Evolutionary conservation across 2,329 filamentous ascomycete genomes (phyloP).

Genomic region (Sarocladiaceae sp.): DNA sequence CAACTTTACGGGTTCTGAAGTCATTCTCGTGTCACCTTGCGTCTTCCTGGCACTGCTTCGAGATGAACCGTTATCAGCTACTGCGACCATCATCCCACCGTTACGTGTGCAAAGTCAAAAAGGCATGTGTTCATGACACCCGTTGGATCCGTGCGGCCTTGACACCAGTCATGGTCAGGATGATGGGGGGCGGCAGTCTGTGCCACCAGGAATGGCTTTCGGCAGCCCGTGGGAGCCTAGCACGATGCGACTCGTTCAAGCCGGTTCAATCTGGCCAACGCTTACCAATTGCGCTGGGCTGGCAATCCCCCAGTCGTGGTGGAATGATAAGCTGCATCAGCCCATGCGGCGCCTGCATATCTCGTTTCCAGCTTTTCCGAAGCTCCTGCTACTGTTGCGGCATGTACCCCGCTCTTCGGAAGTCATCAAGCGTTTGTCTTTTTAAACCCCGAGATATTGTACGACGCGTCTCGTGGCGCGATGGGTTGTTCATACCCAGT

Average conservation of each 20-base stretch:
- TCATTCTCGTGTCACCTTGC: constrained; percentile 3
- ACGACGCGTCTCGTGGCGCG: background rate
- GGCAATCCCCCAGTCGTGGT: background rate
- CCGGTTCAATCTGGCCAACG: background rate
- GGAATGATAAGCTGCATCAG: constrained; percentile 10
- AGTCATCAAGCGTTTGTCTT: constrained; percentile 1
- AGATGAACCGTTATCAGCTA: background rate
- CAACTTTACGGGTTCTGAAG: background rate
- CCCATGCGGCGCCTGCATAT: constrained; percentile 1
- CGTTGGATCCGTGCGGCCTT: too few species aligned
- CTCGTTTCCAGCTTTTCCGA: constrained; percentile 1
- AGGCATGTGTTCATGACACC: too few species aligned
- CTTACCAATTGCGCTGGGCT: background rate
- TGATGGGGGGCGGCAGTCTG: background rate
- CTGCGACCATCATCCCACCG: too few species aligned
- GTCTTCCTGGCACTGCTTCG: background rate
- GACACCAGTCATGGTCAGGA: too few species aligned
- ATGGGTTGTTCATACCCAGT: too few species aligned
- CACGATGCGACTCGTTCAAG: background rate
- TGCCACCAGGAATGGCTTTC: background rate
- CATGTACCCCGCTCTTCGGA: constrained; percentile 3
- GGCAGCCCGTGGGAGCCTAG: background rate
- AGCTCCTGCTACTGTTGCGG: background rate
- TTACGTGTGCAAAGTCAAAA: too few species aligned
- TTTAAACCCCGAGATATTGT: background rate